phyloP scores from a whole-genome alignment of 257 asterid genomes.

The Osmanthus fragrans region DNA sequence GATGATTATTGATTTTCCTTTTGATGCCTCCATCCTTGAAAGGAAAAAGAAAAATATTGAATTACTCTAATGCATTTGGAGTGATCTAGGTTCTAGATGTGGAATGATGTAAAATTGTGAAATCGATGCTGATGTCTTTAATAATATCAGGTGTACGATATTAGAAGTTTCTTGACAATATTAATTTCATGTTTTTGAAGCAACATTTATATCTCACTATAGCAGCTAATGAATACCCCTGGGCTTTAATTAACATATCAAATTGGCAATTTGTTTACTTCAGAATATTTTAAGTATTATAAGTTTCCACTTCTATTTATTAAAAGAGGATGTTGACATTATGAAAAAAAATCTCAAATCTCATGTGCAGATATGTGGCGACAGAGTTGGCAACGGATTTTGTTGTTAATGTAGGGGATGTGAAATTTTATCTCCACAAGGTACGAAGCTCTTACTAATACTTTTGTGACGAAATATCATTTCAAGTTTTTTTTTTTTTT shows the following conservation, averaged over 20 bases:
- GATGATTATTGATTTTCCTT: not conserved
- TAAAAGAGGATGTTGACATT: not conserved
- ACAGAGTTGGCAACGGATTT: constrained; percentile 65
- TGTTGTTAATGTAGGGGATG: constrained; percentile 49
- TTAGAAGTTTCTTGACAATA: not conserved
- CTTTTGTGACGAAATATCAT: not conserved
- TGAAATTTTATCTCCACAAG: constrained; percentile 66
- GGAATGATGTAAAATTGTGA: not conserved
- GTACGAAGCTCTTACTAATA: constrained; percentile 34
- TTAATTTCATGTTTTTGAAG: not conserved
- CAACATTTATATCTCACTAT: not conserved
- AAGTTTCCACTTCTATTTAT: not conserved
- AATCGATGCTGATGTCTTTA: not conserved
- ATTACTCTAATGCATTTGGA: not conserved
- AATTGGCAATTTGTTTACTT: not conserved
- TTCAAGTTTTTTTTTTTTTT: not conserved
- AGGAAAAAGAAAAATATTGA: not conserved
- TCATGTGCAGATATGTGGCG: constrained; percentile 56
- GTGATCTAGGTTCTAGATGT: not conserved
- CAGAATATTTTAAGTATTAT: not conserved
- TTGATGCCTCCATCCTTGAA: not conserved
- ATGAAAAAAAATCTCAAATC: not conserved
- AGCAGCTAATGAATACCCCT: not conserved
- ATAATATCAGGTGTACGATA: not conserved
- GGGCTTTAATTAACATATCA: not conserved